Evolutionary conservation across 192 early-diverging fungal species (phyloP), one percentile per base, ranked within the genome.

Genomic region (Linnemannia elongata): DNA sequence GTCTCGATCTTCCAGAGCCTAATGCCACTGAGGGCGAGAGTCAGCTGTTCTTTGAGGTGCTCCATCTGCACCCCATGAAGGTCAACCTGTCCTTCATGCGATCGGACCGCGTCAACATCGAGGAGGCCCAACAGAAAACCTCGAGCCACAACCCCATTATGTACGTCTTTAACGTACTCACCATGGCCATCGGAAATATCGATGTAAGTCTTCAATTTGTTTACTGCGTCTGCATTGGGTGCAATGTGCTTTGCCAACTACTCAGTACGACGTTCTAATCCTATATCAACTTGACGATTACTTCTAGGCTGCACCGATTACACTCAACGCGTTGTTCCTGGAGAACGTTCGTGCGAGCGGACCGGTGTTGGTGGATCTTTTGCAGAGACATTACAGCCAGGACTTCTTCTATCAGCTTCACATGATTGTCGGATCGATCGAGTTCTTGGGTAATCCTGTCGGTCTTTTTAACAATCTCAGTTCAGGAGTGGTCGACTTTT

Each of bases 141-240:
- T 80, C 92, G 49, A 84, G 79, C 13, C 89, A 84, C 39, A 90
- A 89, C 70, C 89, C 91, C 4, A 77, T 94, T 24, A 91, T 90
- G 75, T 97, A 95, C 54, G 88, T 96, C 44, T 90, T 94, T 74
- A 96, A 97, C 75, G 92, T 98, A n/a, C 90, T 99, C 45, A 99
- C 97, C 0, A 97, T 98, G 97, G 97, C 98, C 17, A 94, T 99
- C 66, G 99, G 97, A 77, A 99, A 99, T 76, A 96, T 99, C 79
- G 96, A 99, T 89, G 94, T 95, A 84, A 87, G 93, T 88, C 15
- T 22, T 52, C 17, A 52, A 22, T 54, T 39, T 63, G 33, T 13
- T 39, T 49, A 47, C 69, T 49, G 54, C 18, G 1, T 15, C 47
- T 74, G 45, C 52, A 24, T 36, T 71, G 12, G 44, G 22, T 24